A percentile compares a stretch with the other conserved stretches of the same genome.
These are phyloP conservation scores for Allomyces arbusculus DNA, from an alignment of 192 early-diverging fungal genomes.

Conservation along the genomic window DNA sequence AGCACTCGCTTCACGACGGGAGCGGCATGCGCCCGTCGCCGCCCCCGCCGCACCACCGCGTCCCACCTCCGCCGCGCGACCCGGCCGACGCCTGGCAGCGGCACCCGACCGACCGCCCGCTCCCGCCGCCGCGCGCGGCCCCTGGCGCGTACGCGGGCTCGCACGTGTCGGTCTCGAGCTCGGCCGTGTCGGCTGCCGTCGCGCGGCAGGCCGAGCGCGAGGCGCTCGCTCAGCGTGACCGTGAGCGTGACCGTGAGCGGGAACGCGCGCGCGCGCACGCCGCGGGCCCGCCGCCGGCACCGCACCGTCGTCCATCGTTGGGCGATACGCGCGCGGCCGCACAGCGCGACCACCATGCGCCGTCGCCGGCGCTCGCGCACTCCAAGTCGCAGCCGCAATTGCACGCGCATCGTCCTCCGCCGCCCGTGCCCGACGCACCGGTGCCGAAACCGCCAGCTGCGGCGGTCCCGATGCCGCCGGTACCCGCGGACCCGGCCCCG, in stretches of 20 bases:
- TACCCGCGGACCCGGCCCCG: not conserved
- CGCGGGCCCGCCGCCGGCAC: not conserved
- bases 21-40: not conserved
- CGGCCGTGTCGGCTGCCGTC: not conserved
- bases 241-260: not conserved
- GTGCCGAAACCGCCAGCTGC: not conserved
- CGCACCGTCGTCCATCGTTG: too few species aligned
- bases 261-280: not conserved
- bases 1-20: not conserved
- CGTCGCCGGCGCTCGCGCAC: not conserved
- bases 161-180: not conserved
- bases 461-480: not conserved
- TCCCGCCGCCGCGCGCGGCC: not conserved
- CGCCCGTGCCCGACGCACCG: not conserved
- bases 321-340: too few species aligned
- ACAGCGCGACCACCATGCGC: too few species aligned
- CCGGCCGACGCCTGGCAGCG: not conserved
- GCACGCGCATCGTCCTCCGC: not conserved
- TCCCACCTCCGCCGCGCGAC: not conserved
- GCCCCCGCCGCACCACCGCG: not conserved
- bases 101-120: not conserved
- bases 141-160: not conserved
- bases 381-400: not conserved
- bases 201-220: too few species aligned
- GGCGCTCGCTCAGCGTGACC: not conserved